These are phyloP conservation scores for Fusarium sp. DNA, from an alignment of 2,329 filamentous ascomycete genomes.

Conservation along the genomic window DNA sequence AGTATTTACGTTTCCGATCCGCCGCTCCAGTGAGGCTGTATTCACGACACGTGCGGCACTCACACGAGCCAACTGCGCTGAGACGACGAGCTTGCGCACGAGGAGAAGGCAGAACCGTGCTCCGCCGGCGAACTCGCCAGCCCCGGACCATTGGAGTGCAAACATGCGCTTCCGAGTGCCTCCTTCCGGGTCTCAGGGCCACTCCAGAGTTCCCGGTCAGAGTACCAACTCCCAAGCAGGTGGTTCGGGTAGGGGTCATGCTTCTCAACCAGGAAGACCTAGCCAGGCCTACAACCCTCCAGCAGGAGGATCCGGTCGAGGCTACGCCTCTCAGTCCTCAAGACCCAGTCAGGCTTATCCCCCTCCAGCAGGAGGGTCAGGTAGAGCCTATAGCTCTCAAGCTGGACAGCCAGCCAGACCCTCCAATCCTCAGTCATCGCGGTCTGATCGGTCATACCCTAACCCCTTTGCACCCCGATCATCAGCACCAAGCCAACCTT, in stretches of 20 bases:
- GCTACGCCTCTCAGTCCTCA: not conserved
- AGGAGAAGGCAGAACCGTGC: not conserved
- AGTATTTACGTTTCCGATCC: not conserved
- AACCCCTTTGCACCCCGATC: not conserved
- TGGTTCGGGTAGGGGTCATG: not conserved
- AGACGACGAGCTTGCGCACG: not conserved
- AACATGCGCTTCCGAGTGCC: not conserved
- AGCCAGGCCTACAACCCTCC: not conserved
- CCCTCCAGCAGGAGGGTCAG: not conserved
- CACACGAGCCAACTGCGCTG: not conserved
- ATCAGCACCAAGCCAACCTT: not conserved
- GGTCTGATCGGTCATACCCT: not conserved
- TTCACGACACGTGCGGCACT: not conserved
- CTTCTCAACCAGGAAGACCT: not conserved
- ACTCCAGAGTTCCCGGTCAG: not conserved
- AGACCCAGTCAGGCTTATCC: not conserved
- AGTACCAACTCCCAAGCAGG: not conserved
- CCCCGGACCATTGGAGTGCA: not conserved
- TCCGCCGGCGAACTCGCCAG: not conserved
- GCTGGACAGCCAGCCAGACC: not conserved
- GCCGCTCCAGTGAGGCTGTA: not conserved
- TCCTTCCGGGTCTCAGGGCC: not conserved
- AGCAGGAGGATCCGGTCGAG: not conserved
- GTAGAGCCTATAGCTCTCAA: not conserved
- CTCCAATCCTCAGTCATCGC: not conserved